Base-by-base conservation (phyloP, 2,329 filamentous ascomycete genomes). In the Ophiocordyceps unilateralis region DNA sequence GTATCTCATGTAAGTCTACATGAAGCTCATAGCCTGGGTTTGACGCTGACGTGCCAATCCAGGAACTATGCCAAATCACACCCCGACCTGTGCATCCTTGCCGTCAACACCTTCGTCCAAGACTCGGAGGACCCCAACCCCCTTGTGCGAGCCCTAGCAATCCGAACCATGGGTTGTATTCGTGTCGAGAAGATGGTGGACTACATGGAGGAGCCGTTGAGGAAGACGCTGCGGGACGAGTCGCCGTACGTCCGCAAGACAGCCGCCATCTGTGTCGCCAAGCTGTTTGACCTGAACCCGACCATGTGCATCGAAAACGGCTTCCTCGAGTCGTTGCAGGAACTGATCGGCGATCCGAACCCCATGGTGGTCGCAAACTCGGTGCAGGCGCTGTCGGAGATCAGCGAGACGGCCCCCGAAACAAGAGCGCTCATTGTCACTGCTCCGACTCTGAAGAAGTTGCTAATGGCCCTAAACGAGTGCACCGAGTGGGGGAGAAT, bases 11-110 rank as follows among this genome's bases (percentile, higher is more conserved):
- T 93, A 64, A 53, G 78, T 61, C 15, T 21, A n/a, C 37, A 34
- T 17, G n/a, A 21, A 15, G 32, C 15, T 9, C 4, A 10, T 8
- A 15, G 26, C 19, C n/a, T 39, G 5, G 17, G 8, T 20, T 12
- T 23, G 17, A 15, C 21, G 39, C 44, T 49, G 39, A 43, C 45
- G 34, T 38, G 21, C 32, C 5, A 36, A 24, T 7, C 12, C 39
- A 94, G 87, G 87, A 98, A 98, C 65, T 98, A 98, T 64, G 91
- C 91, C 55, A 98, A 98, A 70, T 94, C 89, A 51, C 91, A 98
- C 64, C 91, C 91, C 26, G 91, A 98, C 59, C 78, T 98, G 30
- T 98, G 91, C 62, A 98, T 98, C 65, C 78, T 98, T 53, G 91
- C 91, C 51, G 91, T 98, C 58, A 98, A 98, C 61, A 98, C 91